These are phyloP conservation scores for Ophiostoma angusticollis DNA, from an alignment of 2,329 filamentous ascomycete species.

Conservation along the genomic window DNA sequence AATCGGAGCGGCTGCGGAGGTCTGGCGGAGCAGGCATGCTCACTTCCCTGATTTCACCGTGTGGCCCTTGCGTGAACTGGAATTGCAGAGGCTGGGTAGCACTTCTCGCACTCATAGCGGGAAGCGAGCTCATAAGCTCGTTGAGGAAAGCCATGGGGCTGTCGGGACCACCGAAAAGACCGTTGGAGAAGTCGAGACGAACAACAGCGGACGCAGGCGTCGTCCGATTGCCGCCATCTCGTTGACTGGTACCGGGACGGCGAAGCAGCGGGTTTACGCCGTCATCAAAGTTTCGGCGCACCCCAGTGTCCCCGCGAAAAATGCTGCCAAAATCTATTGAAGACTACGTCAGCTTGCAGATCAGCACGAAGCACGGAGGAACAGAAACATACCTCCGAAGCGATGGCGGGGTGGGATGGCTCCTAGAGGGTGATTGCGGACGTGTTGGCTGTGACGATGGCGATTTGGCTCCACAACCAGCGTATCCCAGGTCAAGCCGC, in stretches of 20 bases:
- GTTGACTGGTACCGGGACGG: slow-evolving; percentile 34
- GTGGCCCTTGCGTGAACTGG: slow-evolving; percentile 39
- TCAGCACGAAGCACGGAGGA: neutral
- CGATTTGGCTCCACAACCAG: slow-evolving; percentile 38
- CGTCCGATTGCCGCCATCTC: slow-evolving; percentile 34
- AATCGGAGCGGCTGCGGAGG: neutral
- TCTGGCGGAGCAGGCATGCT: slow-evolving; percentile 25
- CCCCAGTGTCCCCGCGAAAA: slow-evolving; percentile 39
- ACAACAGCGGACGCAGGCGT: slow-evolving; percentile 30
- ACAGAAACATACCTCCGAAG: slow-evolving; percentile 26
- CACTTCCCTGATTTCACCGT: slow-evolving; percentile 40
- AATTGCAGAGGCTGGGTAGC: slow-evolving; percentile 42
- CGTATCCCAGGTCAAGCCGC: slow-evolving; percentile 44
- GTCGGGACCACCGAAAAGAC: slow-evolving; percentile 33
- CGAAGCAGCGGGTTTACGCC: slow-evolving; percentile 79
- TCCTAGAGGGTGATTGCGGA: slow-evolving; percentile 18
- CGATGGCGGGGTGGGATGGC: slow-evolving; percentile 35
- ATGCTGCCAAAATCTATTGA: slow-evolving; percentile 34
- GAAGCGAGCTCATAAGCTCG: slow-evolving; percentile 41
- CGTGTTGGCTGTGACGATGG: slow-evolving; percentile 24
- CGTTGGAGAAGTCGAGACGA: slow-evolving; percentile 36
- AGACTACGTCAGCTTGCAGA: slow-evolving; percentile 11
- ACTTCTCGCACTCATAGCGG: slow-evolving; percentile 22
- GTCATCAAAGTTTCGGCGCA: slow-evolving; percentile 54
- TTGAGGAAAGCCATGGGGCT: slow-evolving; percentile 34